phyloP scores from a whole-genome alignment of 1,284 basidiomycete species.

The Malassezia restricta region DNA sequence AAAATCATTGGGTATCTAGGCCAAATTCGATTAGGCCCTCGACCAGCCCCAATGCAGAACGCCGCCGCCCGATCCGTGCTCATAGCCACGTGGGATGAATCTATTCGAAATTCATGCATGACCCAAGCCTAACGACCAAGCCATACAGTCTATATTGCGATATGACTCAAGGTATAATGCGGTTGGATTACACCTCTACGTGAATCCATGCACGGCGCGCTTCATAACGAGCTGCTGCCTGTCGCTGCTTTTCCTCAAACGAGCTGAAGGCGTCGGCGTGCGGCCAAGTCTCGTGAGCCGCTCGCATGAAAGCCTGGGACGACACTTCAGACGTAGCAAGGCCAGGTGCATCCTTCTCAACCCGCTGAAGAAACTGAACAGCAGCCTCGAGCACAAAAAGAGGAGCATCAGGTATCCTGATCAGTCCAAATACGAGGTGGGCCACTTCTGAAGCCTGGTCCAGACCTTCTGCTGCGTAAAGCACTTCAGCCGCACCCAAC shows the following conservation, averaged over 20 bases:
- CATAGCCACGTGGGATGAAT: too few relatives aligned
- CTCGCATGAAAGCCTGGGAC: slow-evolving; percentile 31
- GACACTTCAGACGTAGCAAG: slow-evolving; percentile 17
- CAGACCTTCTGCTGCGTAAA: slow-evolving; percentile 45
- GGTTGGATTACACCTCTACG: background rate
- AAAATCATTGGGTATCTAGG: too few relatives aligned
- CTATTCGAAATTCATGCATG: too few relatives aligned
- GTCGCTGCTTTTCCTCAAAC: background rate
- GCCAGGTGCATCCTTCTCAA: background rate
- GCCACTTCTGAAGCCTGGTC: background rate
- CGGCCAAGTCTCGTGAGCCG: slow-evolving; percentile 38
- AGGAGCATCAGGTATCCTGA: background rate
- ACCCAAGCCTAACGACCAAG: too few relatives aligned
- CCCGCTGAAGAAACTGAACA: background rate
- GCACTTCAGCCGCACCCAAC: slow-evolving; percentile 51
- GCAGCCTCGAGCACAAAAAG: slow-evolving; percentile 1
- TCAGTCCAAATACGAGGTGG: background rate
- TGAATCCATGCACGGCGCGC: background rate
- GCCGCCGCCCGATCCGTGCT: too few relatives aligned
- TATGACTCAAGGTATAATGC: too few relatives aligned
- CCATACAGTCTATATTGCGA: too few relatives aligned
- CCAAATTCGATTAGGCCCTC: too few relatives aligned
- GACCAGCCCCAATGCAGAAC: too few relatives aligned
- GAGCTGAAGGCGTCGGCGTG: slow-evolving; percentile 47
- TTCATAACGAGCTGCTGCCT: background rate